Conservation (phyloP, 768 basidiomycete species). For the Rhizopogon vesiculosus region DNA sequence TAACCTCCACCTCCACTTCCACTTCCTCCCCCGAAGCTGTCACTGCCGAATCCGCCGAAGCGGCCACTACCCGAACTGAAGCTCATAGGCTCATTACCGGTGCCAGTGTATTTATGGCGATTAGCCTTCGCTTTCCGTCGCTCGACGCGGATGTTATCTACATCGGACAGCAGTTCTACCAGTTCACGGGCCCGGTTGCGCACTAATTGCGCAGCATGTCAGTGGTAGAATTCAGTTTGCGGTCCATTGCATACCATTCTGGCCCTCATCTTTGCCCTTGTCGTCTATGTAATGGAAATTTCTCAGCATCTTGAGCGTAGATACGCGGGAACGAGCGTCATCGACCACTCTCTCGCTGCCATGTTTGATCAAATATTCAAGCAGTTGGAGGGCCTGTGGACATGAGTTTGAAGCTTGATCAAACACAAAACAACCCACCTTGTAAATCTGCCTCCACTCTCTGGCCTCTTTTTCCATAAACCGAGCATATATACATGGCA, state of each 20-base stretch:
- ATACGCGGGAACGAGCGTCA: slow-evolving; percentile 90
- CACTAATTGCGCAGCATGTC: slow-evolving; percentile 46
- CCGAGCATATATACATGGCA: slow-evolving; percentile 92
- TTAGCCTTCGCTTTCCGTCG: slow-evolving; percentile 91
- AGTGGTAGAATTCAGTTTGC: neutral
- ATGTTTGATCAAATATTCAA: slow-evolving; percentile 95
- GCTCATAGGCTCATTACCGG: slow-evolving; percentile 75
- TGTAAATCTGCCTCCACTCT: slow-evolving; percentile 99
- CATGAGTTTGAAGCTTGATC: slow-evolving; percentile 1
- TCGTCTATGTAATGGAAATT: slow-evolving; percentile 99
- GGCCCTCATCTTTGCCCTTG: slow-evolving; percentile 96
- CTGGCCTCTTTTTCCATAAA: slow-evolving; percentile 99
- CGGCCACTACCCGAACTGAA: slow-evolving; percentile 54
- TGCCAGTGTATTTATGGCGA: slow-evolving; percentile 84
- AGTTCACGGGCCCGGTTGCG: slow-evolving; percentile 92
- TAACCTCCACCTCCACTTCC: slow-evolving; percentile 26
- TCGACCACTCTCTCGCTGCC: slow-evolving; percentile 98
- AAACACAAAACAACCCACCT: slow-evolving; percentile 42
- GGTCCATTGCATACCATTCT: slow-evolving; percentile 65
- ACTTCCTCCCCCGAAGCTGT: slow-evolving; percentile 32
- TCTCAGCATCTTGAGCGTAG: slow-evolving; percentile 94
- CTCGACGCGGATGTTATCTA: slow-evolving; percentile 85
- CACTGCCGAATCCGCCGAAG: slow-evolving; percentile 70
- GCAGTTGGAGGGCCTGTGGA: slow-evolving; percentile 76
- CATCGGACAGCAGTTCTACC: slow-evolving; percentile 86